Percentiles rank a stretch among this genome's conserved stretches.
Conservation (phyloP, 495 filamentous ascomycete species). For the Immersiella caudata region DNA sequence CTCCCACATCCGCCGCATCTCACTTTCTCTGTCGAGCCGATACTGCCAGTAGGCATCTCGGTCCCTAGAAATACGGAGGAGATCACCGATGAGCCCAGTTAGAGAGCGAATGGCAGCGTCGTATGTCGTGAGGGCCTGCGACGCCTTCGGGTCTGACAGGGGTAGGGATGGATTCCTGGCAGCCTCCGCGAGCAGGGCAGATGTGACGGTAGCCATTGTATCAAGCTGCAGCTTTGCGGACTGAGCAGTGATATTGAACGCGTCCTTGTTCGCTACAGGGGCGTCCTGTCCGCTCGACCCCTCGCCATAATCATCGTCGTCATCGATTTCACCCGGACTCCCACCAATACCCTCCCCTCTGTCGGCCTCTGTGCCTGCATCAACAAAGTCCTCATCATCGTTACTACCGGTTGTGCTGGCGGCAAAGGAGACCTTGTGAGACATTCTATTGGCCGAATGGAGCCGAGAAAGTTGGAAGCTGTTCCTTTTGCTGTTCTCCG, state of each 20-base stretch:
- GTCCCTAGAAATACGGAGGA: slow-evolving; percentile 88
- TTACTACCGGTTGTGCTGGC: slow-evolving; percentile 43
- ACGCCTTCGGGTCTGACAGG: slow-evolving; percentile 72
- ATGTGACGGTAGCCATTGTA: slow-evolving; percentile 78
- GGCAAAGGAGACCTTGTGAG: slow-evolving; percentile 34
- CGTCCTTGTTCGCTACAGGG: slow-evolving; percentile 76
- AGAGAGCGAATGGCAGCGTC: slow-evolving; percentile 86
- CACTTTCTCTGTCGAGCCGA: slow-evolving; percentile 82
- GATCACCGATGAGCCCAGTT: slow-evolving; percentile 81
- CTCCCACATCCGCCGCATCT: slow-evolving; percentile 93
- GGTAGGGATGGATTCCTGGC: slow-evolving; percentile 66
- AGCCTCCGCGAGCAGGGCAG: slow-evolving; percentile 76
- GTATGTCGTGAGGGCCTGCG: slow-evolving; percentile 82
- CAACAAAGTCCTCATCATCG: slow-evolving; percentile 50
- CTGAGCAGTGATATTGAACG: slow-evolving; percentile 92
- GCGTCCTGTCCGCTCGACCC: slow-evolving; percentile 78
- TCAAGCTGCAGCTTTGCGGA: slow-evolving; percentile 92
- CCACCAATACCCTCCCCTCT: slow-evolving; percentile 32
- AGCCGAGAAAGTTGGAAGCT: slow-evolving; percentile 50
- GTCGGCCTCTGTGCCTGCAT: slow-evolving; percentile 39
- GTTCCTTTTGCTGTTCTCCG: slow-evolving; percentile 43
- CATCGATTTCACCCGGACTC: slow-evolving; percentile 56
- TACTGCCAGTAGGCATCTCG: slow-evolving; percentile 97
- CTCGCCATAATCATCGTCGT: slow-evolving; percentile 85
- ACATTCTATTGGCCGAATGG: slow-evolving; percentile 36